These are phyloP conservation scores for Cercospora sp. DNA, from an alignment of 2,329 filamentous ascomycete species.

Conservation along the genomic window DNA sequence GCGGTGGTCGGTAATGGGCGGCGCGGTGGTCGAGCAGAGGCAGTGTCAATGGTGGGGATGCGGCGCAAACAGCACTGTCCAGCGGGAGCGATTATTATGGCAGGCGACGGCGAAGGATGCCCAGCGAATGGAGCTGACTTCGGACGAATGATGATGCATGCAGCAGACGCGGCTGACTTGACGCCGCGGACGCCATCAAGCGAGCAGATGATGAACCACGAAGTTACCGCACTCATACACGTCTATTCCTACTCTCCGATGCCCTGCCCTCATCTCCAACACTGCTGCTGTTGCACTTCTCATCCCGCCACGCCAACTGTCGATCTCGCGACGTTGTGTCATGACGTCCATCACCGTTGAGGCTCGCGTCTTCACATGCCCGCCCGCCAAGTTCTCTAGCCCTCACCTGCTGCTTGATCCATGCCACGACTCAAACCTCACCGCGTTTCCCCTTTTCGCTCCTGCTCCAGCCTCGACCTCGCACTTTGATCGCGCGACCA, in stretches of 20 bases:
- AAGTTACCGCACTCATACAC: background rate
- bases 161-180: constrained; percentile 5
- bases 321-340: background rate
- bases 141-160: constrained; percentile 1
- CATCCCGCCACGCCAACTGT: background rate
- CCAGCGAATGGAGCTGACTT: background rate
- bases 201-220: background rate
- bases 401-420: background rate
- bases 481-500: background rate
- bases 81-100: background rate
- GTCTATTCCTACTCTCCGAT: background rate
- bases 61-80: background rate
- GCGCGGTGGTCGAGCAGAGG: background rate
- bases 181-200: background rate
- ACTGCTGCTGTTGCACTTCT: background rate
- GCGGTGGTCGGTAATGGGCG: background rate
- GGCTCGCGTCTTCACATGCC: background rate
- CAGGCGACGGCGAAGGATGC: background rate
- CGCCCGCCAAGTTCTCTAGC: background rate
- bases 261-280: background rate
- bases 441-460: background rate
- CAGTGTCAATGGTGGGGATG: background rate
- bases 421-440: background rate
- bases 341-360: background rate
- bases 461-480: background rate